Conservation (phyloP, 495 filamentous ascomycete genomes). For the Alectoria sarmentosa region DNA sequence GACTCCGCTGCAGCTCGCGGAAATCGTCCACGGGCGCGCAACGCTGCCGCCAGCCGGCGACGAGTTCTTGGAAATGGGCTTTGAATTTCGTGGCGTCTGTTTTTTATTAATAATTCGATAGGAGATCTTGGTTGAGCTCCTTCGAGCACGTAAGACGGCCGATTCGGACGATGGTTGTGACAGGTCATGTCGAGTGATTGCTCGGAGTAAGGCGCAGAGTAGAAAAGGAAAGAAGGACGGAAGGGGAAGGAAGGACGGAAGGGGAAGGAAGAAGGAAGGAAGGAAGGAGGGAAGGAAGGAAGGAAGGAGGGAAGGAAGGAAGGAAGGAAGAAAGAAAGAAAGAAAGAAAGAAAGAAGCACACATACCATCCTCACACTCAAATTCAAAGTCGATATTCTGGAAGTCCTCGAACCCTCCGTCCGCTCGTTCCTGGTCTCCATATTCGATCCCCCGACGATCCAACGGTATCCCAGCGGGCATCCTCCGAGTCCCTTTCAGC, state of each 20-base stretch:
- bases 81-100: not conserved
- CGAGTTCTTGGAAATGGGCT: not conserved
- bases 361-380: not conserved
- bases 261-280: too few relatives aligned
- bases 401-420: constrained; percentile 1
- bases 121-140: too few relatives aligned
- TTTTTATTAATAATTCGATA: too few relatives aligned
- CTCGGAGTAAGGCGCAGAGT: too few relatives aligned
- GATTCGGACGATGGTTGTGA: too few relatives aligned
- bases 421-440: not conserved
- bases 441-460: not conserved
- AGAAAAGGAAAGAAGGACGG: rapidly evolving
- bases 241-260: too few relatives aligned
- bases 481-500: not conserved
- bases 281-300: too few relatives aligned
- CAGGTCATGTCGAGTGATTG: too few relatives aligned
- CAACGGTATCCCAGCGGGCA: constrained; percentile 6
- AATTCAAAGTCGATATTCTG: not conserved
- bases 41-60: not conserved
- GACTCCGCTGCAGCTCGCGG: not conserved
- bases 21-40: not conserved
- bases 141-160: too few relatives aligned
- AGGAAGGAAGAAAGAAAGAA: too few relatives aligned
- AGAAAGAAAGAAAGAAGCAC: too few relatives aligned
- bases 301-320: too few relatives aligned